phyloP scores from a whole-genome alignment of 805 yeast genomes.

The Osmozyma mogii region DNA sequence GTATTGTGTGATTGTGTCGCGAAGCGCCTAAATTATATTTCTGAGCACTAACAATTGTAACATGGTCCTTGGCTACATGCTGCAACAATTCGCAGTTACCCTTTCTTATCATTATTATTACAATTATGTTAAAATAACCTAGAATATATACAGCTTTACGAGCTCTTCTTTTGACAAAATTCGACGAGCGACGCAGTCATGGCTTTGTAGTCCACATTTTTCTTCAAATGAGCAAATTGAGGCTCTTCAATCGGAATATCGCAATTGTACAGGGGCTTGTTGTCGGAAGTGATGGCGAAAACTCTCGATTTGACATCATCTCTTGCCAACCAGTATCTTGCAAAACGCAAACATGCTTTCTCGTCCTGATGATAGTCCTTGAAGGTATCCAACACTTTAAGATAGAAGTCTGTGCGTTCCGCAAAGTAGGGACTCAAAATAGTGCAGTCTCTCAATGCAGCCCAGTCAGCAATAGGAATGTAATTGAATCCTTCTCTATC shows the following conservation, averaged over 20 bases:
- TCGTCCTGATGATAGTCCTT: constrained; percentile 34
- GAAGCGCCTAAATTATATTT: too few relatives aligned
- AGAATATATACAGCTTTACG: too few relatives aligned
- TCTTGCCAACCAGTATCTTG: constrained; percentile 23
- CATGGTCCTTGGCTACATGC: too few relatives aligned
- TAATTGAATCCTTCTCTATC: constrained; percentile 50
- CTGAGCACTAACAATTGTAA: too few relatives aligned
- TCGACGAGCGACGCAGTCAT: constrained; percentile 12
- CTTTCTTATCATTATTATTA: too few relatives aligned
- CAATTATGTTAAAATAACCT: too few relatives aligned
- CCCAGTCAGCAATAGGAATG: constrained; percentile 81
- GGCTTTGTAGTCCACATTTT: constrained; percentile 21
- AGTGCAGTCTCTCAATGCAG: constrained; percentile 74
- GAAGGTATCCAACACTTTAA: constrained; percentile 13
- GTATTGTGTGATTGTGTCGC: too few relatives aligned
- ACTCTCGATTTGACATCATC: constrained; percentile 16
- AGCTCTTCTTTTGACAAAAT: too few relatives aligned
- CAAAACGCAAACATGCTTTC: constrained; percentile 21
- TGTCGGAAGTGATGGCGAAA: constrained; percentile 16
- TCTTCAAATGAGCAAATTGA: constrained; percentile 17
- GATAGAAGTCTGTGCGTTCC: constrained; percentile 27
- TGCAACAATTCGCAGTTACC: too few relatives aligned
- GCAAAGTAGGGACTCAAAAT: constrained; percentile 34
- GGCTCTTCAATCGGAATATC: constrained; percentile 17
- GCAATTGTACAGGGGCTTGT: constrained; percentile 9